Conservation (phyloP, 2,329 filamentous ascomycete species). For the Epichloe sp. region DNA sequence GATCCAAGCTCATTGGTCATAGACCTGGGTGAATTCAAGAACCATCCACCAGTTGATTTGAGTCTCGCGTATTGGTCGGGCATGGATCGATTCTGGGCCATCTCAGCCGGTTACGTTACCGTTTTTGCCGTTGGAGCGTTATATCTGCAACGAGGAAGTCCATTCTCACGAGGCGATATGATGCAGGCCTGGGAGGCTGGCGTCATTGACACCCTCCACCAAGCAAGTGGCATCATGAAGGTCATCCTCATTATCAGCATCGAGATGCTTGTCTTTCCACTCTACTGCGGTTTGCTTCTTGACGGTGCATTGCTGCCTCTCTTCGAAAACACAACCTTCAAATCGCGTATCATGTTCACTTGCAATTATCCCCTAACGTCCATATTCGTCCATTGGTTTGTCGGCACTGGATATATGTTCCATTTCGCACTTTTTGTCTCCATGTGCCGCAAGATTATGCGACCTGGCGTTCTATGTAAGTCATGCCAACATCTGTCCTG, state of each 20-base stretch:
- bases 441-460: constrained; percentile 97
- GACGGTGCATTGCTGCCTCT: constrained; percentile 81
- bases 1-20: constrained; percentile 46
- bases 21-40: constrained; percentile 33
- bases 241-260: constrained; percentile 98
- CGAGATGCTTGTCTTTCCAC: constrained; percentile 93
- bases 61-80: constrained; percentile 54
- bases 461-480: constrained; percentile 82
- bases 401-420: constrained; percentile 99
- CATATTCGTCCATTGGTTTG: constrained; percentile 96
- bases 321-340: constrained; percentile 68
- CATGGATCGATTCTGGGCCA: constrained; percentile 54
- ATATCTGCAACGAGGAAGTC: constrained; percentile 63
- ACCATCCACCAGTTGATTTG: constrained; percentile 32
- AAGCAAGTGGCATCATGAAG: constrained; percentile 94
- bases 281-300: constrained; percentile 87
- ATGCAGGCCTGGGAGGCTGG: constrained; percentile 59
- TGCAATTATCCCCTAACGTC: constrained; percentile 72
- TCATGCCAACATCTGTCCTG: constrained; percentile 9
- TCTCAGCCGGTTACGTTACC: constrained; percentile 68
- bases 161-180: constrained; percentile 46
- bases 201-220: constrained; percentile 70
- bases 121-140: constrained; percentile 61
- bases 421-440: constrained; percentile 97
- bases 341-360: constrained; percentile 67